These are phyloP conservation scores for Trifolium fragiferum DNA, from an alignment of 306 rosid genomes.

Conservation along the genomic window DNA sequence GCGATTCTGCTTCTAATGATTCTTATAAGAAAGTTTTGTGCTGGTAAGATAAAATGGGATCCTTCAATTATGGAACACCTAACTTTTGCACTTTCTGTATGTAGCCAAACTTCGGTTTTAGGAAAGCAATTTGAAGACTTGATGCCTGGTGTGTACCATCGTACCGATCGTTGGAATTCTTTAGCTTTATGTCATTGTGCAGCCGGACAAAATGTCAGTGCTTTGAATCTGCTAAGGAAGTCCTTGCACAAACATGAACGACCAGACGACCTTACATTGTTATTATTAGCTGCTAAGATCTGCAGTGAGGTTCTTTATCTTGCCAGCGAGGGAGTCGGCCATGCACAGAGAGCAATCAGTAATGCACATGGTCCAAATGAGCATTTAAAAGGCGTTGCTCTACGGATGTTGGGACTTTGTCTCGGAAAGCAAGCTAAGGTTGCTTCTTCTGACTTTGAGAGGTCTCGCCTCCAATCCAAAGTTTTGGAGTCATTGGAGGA, in stretches of 20 bases:
- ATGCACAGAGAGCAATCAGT: slow-evolving; percentile 69
- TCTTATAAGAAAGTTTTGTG: slow-evolving; percentile 66
- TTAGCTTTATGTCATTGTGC: slow-evolving; percentile 85
- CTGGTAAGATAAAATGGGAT: slow-evolving; percentile 85
- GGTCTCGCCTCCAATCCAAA: slow-evolving; percentile 51
- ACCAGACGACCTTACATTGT: slow-evolving; percentile 73
- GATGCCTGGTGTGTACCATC: slow-evolving; percentile 87
- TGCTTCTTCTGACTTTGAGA: slow-evolving; percentile 56
- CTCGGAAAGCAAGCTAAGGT: slow-evolving; percentile 76
- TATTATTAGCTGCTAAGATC: slow-evolving; percentile 81
- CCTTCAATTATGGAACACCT: slow-evolving; percentile 92
- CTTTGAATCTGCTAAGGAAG: slow-evolving; percentile 80
- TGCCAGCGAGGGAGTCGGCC: slow-evolving; percentile 81
- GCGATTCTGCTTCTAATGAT: slow-evolving; percentile 88
- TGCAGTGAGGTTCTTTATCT: slow-evolving; percentile 78
- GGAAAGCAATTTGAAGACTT: slow-evolving; percentile 84
- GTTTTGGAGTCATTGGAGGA: slow-evolving; percentile 51
- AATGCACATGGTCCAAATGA: slow-evolving; percentile 57
- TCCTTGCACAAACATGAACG: slow-evolving; percentile 83
- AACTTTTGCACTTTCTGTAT: slow-evolving; percentile 80
- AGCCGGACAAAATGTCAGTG: slow-evolving; percentile 68
- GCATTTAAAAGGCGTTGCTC: slow-evolving; percentile 80
- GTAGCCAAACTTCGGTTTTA: slow-evolving; percentile 79
- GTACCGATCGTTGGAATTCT: slow-evolving; percentile 87
- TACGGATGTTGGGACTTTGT: slow-evolving; percentile 83